Evolutionary conservation across 2,329 filamentous ascomycete species (phyloP).

Genomic region (Clonostachys chloroleuca): DNA sequence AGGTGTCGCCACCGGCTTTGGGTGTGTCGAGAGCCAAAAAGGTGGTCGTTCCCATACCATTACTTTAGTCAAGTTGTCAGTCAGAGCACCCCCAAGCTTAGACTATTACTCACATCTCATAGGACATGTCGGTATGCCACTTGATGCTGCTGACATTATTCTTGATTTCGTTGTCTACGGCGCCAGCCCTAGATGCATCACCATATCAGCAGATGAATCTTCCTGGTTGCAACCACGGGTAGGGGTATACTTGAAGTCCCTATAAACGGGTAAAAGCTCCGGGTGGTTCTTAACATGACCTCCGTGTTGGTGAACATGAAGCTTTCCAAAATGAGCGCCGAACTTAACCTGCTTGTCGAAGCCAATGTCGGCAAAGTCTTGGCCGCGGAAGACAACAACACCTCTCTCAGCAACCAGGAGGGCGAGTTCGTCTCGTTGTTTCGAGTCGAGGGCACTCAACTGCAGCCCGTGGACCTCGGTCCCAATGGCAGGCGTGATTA

Average conservation of each 20-base stretch:
- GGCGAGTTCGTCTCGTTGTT: conserved; percentile 58
- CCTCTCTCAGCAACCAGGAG: conserved; percentile 38
- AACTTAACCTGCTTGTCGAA: conserved; percentile 61
- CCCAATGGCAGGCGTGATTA: conserved; percentile 54
- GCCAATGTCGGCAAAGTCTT: conserved; percentile 30
- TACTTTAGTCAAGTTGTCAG: neutral
- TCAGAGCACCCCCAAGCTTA: neutral
- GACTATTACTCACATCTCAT: conserved; percentile 66
- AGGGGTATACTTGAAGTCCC: conserved; percentile 55
- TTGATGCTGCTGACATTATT: conserved; percentile 61
- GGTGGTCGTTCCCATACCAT: conserved; percentile 36
- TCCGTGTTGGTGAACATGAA: conserved; percentile 69
- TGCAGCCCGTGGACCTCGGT: conserved; percentile 62
- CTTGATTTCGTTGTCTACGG: conserved; percentile 23
- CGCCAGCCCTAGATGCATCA: neutral
- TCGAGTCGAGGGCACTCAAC: conserved; percentile 53
- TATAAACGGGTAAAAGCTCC: conserved; percentile 67
- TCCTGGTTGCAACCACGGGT: conserved; percentile 53
- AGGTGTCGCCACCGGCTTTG: conserved; percentile 65
- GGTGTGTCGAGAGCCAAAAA: conserved; percentile 68
- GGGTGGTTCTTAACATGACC: conserved; percentile 64
- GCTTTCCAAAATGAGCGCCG: conserved; percentile 58
- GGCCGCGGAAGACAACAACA: conserved; percentile 28
- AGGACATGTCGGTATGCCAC: conserved; percentile 70
- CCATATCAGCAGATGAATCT: neutral